phyloP scores from a whole-genome alignment of 768 basidiomycete species.

The Russula sp. region DNA sequence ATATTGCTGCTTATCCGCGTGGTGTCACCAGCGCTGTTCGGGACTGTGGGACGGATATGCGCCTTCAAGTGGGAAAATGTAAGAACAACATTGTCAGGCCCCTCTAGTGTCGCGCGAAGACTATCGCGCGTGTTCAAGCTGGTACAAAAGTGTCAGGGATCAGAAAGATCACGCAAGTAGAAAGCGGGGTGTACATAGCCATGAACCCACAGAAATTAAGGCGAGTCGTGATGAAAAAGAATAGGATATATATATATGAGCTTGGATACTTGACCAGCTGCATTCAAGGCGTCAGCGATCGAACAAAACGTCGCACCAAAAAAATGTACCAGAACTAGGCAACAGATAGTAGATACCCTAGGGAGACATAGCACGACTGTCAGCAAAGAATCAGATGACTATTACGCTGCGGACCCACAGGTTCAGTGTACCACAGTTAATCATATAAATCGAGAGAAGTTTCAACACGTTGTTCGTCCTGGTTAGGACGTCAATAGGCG shows the following conservation, averaged over 20 bases:
- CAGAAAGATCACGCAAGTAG: neutral
- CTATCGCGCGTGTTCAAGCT: conserved; percentile 5
- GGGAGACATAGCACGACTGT: neutral
- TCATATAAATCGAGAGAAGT: neutral
- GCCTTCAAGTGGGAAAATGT: neutral
- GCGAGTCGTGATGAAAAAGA: neutral
- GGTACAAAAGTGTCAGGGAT: neutral
- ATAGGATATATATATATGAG: neutral
- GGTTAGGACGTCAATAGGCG: neutral
- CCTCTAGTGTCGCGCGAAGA: neutral
- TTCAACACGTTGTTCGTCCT: neutral
- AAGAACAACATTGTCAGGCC: neutral
- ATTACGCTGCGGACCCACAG: neutral
- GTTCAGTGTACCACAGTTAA: conserved; percentile 1
- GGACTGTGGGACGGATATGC: neutral
- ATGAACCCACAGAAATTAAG: conserved; percentile 4
- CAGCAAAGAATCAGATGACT: neutral
- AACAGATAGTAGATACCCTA: neutral
- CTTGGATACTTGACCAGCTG: neutral
- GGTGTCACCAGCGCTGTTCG: neutral
- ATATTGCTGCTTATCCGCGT: neutral
- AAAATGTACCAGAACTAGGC: neutral
- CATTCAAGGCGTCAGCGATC: neutral
- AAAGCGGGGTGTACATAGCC: neutral
- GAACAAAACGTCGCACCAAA: neutral